Evolutionary conservation across 2,329 filamentous ascomycete genomes (phyloP), one percentile per base, ranked within the genome.

Genomic region (Epichloe gansuensis): DNA sequence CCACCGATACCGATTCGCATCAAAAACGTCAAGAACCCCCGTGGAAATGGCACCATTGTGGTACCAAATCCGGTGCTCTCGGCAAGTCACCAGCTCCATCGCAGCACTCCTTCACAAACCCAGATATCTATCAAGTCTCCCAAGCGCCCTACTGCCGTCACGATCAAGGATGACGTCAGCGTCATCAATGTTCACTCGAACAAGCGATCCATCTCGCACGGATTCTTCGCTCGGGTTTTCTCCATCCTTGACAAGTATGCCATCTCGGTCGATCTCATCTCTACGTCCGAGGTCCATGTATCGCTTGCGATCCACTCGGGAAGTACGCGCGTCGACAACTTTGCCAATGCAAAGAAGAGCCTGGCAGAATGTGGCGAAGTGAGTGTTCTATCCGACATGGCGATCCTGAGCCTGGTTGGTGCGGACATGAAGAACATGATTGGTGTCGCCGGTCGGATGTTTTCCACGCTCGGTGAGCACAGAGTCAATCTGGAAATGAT

Each of bases 401-500:
- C 91, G 8, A 98, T 98, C 64, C 76, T 98, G 55, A 95, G 89
- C 62, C 73, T 98, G 50, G 91, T 98, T 0, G 93, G 93, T 47
- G 87, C 88, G 55, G 89, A 97, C 69, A 88, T 98, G 84, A 95
- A 95, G 74, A 93, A 95, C 68, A 96, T 97, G 89, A 76, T 87
- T 53, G 93, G 93, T 56, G 89, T 98, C 56, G 87, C 87, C 7
- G 93, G 93, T 31, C 83, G 80, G 60, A 97, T 98, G 87, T 97
- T 98, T 69, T 88, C 86, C 47, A 94, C 90, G 1, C 74, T 98
- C 17, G 93, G 93, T 43, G 87, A 96, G 65, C 86, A 95, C 66
- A 87, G 87, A 61, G 84, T 98, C 64, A 98, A 98, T 66, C 89
- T 98, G 60, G 93, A 98, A 72, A 98, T 98, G 93, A 98, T 98